Evolutionary conservation across 495 filamentous ascomycete species (phyloP).

Genomic region (Endocarpon pusillum): DNA sequence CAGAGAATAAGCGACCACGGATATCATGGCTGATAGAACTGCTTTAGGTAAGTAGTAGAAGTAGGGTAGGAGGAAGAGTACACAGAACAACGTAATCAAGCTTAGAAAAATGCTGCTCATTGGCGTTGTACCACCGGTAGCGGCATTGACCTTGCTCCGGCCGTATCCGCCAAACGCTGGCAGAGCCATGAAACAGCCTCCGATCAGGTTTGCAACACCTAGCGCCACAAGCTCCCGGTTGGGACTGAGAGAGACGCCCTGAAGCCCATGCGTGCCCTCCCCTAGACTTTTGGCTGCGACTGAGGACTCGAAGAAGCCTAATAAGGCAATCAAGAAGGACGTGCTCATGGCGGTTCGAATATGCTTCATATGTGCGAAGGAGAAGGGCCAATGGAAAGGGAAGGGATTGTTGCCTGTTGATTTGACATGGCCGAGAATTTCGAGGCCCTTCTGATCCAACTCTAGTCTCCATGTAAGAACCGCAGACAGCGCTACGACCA

Average conservation of each 20-base stretch:
- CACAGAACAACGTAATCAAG: constrained; percentile 61
- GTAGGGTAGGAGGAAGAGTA: constrained; percentile 70
- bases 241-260: constrained; percentile 64
- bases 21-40: constrained; percentile 84
- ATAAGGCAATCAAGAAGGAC: constrained; percentile 79
- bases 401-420: constrained; percentile 46
- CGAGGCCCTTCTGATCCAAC: constrained; percentile 70
- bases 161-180: constrained; percentile 96
- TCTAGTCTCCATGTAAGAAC: constrained; percentile 59
- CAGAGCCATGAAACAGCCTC: constrained; percentile 79
- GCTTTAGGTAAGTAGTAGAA: constrained; percentile 95
- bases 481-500: constrained; percentile 76
- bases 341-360: constrained; percentile 80
- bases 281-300: constrained; percentile 90
- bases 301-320: constrained; percentile 96
- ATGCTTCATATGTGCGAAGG: constrained; percentile 53
- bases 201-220: constrained; percentile 74
- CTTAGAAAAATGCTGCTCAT: constrained; percentile 80
- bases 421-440: constrained; percentile 66
- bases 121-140: constrained; percentile 80
- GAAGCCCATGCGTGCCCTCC: constrained; percentile 38
- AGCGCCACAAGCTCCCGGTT: constrained; percentile 92
- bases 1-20: constrained; percentile 83
- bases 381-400: constrained; percentile 72
- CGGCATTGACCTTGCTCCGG: constrained; percentile 82